Evolutionary conservation across 257 asterid species (phyloP), one percentile per base, ranked within the genome.

Genomic region (Mentha longifolia): DNA sequence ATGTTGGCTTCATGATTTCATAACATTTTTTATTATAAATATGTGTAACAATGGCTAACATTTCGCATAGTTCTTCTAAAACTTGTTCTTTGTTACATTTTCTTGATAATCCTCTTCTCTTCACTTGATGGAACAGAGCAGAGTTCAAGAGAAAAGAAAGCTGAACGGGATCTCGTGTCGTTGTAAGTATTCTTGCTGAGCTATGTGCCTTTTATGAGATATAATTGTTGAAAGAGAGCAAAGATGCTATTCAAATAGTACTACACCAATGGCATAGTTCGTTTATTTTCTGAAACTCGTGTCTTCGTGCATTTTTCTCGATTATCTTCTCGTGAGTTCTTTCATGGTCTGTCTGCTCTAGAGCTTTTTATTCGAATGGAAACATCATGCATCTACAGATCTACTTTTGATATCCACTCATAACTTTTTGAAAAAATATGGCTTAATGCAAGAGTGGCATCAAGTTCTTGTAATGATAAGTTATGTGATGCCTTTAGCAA

Each of bases 151-250:
- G 33, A 19, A 63, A 28, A 35, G 45, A 37, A 12, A 15, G 33
- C 30, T 54, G 61, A 30, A 19, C 14, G 28, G 19, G 16, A 47
- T 20, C 9, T 17, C 35, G 22, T 46, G 2, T 54, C 54, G 28
- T 8, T 42, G 67, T 43, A 64, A 65, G 67, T 17, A 17, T 55
- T 65, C 71, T 28, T 10, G 35, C 65, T 39, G 20, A 13, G 49
- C 49, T 43, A 43, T 11, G 14, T 43, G 15, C 49, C 11, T 43
- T 0, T 43, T 43, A 11, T 43, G 14, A 10, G 49, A 6, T 13
- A n/a, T n/a, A 3, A 43, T 43, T 43, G 49, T 43, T 11, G 49
- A 43, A 43, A 35, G 39, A 5, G 39, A 35, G 5, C 8, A 35
- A 35, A 28, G 31, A 28, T 28, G 31, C 31, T 28, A 22, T 22